These are phyloP conservation scores for Calocybe gangraenosa DNA, from an alignment of 768 basidiomycete species.

Conservation along the genomic window DNA sequence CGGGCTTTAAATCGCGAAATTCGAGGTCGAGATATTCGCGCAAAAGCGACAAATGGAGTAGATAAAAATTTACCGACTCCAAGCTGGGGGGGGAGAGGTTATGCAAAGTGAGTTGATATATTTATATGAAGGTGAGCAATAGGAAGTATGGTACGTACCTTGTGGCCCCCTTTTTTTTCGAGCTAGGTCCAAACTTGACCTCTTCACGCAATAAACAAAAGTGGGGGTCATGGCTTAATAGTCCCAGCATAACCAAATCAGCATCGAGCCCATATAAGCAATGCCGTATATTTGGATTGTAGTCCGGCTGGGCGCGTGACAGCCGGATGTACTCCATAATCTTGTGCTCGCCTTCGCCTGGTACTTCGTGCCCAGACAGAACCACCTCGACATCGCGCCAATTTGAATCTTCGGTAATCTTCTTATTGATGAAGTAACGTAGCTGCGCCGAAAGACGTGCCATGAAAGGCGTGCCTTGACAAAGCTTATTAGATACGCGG, in stretches of 20 bases:
- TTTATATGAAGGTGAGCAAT: neutral
- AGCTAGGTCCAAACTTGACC: conserved; percentile 90
- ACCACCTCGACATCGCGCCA: conserved; percentile 93
- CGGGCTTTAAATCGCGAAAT: conserved; percentile 68
- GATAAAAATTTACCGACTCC: conserved; percentile 88
- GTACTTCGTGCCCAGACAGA: conserved; percentile 95
- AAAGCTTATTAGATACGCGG: neutral
- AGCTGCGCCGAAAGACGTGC: conserved; percentile 85
- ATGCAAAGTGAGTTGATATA: neutral
- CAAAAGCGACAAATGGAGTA: conserved; percentile 90
- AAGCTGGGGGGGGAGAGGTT: too few species aligned
- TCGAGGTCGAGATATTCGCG: conserved; percentile 98
- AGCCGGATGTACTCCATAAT: conserved; percentile 99
- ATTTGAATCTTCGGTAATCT: conserved; percentile 94
- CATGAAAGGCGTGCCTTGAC: conserved; percentile 91
- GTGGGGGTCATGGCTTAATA: conserved; percentile 97
- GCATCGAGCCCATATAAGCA: conserved; percentile 98
- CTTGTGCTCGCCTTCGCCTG: conserved; percentile 99
- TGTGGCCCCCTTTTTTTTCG: conserved; percentile 66
- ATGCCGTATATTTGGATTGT: conserved; percentile 95
- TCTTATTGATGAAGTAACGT: conserved; percentile 96
- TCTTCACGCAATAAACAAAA: conserved; percentile 97
- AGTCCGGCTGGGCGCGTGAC: conserved; percentile 90
- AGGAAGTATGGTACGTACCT: conserved; percentile 29
- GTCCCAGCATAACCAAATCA: conserved; percentile 96